Evolutionary conservation across 768 basidiomycete genomes (phyloP).

Genomic region (Crucibulum laeve): DNA sequence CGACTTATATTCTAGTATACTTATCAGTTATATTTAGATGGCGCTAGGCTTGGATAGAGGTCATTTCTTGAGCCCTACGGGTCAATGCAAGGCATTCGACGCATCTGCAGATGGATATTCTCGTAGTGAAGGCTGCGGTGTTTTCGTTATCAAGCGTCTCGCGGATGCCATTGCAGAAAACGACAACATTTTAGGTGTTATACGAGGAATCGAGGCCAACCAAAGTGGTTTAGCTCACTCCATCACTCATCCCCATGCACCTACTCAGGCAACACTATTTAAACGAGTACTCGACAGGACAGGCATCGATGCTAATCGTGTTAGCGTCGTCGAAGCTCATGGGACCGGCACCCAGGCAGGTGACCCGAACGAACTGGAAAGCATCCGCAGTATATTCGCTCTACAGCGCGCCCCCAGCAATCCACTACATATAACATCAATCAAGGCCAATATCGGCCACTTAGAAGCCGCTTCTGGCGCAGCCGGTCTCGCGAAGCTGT

Average conservation of each 20-base stretch:
- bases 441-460: conserved; percentile 76
- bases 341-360: conserved; percentile 73
- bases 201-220: conserved; percentile 67
- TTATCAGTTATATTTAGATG: conserved; percentile 39
- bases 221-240: conserved; percentile 64
- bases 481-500: conserved; percentile 64
- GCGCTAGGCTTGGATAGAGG: conserved; percentile 64
- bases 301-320: conserved; percentile 35
- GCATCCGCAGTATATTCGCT: conserved; percentile 53
- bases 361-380: conserved; percentile 61
- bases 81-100: conserved; percentile 70
- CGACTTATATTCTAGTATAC: neutral
- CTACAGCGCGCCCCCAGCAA: conserved; percentile 21
- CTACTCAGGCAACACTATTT: conserved; percentile 59
- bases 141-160: conserved; percentile 71
- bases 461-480: conserved; percentile 74
- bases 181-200: conserved; percentile 65
- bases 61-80: conserved; percentile 63
- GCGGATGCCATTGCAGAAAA: conserved; percentile 61
- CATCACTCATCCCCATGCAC: conserved; percentile 68
- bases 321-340: conserved; percentile 71
- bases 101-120: conserved; percentile 71
- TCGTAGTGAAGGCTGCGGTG: conserved; percentile 64
- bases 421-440: conserved; percentile 60
- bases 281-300: conserved; percentile 38